Percentiles rank a stretch among this genome's conserved stretches.
These are phyloP conservation scores for Chlamydomonas asymmetrica DNA, from an alignment of 139 green algal genomes.

Conservation along the genomic window DNA sequence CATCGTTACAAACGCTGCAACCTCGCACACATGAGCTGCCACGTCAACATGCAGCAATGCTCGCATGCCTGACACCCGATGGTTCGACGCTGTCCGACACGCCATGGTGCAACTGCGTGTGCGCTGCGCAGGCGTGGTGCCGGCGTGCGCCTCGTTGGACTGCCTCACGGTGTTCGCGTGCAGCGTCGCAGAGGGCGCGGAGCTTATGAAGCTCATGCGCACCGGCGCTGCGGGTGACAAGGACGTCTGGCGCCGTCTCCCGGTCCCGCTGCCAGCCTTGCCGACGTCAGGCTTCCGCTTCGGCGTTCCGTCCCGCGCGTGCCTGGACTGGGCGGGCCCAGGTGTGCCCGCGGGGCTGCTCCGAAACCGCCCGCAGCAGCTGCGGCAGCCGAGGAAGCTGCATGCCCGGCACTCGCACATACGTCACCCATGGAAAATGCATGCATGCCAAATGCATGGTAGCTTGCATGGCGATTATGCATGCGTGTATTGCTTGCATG, in stretches of 20 bases:
- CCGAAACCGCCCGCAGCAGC: constrained; percentile 9
- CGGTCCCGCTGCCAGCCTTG: background rate
- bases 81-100: no score
- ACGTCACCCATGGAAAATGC: background rate
- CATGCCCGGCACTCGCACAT: no score
- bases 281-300: constrained; percentile 58
- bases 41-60: no score
- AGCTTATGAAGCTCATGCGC: constrained; percentile 47
- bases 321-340: constrained; percentile 63
- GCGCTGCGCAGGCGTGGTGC: constrained; percentile 76
- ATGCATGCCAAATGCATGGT: background rate
- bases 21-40: no score
- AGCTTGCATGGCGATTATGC: no score
- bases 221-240: background rate
- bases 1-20: no score
- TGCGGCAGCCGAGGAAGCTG: background rate
- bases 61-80: no score
- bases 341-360: constrained; percentile 35
- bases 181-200: constrained; percentile 57
- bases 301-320: constrained; percentile 50
- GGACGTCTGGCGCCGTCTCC: constrained; percentile 36
- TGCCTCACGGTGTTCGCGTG: constrained; percentile 76
- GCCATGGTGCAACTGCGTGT: no score
- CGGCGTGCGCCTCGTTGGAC: constrained; percentile 71
- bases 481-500: no score